These are phyloP conservation scores for Sarcocystis neurona DNA, from an alignment of 169 alveolate species.

Conservation along the genomic window DNA sequence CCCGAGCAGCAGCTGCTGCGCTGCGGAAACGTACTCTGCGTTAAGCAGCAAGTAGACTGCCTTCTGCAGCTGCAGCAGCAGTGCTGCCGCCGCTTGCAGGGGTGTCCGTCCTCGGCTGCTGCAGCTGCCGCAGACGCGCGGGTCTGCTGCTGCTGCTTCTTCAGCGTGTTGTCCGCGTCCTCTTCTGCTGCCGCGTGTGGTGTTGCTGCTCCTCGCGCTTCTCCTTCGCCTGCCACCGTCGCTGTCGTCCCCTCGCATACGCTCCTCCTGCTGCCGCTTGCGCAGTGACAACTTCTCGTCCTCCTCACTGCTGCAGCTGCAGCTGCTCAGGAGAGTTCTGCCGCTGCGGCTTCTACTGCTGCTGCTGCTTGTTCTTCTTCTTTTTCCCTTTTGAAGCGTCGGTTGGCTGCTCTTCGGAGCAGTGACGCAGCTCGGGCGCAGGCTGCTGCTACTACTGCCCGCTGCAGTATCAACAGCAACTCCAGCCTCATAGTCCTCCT, in stretches of 20 bases:
- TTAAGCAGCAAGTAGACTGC: not conserved
- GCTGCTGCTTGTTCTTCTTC: constrained; percentile 18
- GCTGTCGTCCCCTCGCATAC: not conserved
- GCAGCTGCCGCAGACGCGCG: constrained; percentile 37
- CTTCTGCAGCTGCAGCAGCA: not conserved
- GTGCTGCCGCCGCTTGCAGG: constrained; percentile 8
- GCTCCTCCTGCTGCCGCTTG: not conserved
- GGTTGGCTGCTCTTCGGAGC: constrained; percentile 38
- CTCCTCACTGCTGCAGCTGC: constrained; percentile 2
- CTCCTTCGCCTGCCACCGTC: constrained; percentile 7
- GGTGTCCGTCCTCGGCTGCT: constrained; percentile 30
- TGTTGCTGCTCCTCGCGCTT: too few species aligned
- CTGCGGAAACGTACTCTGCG: not conserved
- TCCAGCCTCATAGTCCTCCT: too few species aligned
- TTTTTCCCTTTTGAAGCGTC: not conserved
- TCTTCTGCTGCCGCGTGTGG: too few species aligned
- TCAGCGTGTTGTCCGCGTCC: too few species aligned
- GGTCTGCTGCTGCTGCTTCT: too few species aligned
- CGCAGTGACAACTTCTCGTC: not conserved
- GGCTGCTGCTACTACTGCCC: constrained; percentile 19
- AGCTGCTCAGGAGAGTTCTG: constrained; percentile 24
- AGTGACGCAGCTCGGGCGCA: too few species aligned
- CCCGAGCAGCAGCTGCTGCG: not conserved
- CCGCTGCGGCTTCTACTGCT: constrained; percentile 41
- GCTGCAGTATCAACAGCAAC: not conserved